Base-by-base conservation (phyloP, 768 basidiomycete species). In the Suillus americanus region DNA sequence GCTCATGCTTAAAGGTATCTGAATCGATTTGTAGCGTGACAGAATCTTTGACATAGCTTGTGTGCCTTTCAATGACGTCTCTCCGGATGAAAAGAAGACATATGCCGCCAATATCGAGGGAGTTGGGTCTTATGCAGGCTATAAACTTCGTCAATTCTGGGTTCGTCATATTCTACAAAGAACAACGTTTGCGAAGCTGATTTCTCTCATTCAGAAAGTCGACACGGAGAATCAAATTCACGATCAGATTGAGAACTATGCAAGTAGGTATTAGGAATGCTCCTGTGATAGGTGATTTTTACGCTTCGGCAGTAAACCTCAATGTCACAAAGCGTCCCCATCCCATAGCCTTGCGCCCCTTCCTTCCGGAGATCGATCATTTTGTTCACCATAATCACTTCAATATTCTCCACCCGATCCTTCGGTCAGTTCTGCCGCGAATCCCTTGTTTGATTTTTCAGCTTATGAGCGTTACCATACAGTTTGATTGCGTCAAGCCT, bases 71-170 rank as follows among this genome's bases (percentile, higher is more conserved):
- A 70, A 75, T 9, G 64, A 67, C 38, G 80, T 82, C 12, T 64
- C 60, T 35, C 69, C 73, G 0, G 75, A 73, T 3, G 82, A 83
- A 63, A 83, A 82, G 66, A 62, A 71, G 30, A 62, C 43, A 18
- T 82, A 82, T 64, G 71, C 66, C 8, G 79, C 66, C 0, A 66
- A 79, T 82, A 66, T 71, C 76, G 61, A 79, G 62, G 72, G 79
- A 25, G 75, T 77, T 0, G 83, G 83, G 2, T 81, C 81, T 0
- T 86, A 84, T 64, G 81, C 84, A 60, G 86, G 86, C 0, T 87
- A 86, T 66, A 87, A 87, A 66, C 78, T 77, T 7, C 79, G 81
- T 12, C 78, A 83, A 63, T 83, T 82, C 60, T 88, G 85, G 85
- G 86, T 85, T 38, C 9, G 73, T 65, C 18, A 20, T 9, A 28